These are phyloP conservation scores for Babesia sp. DNA, from an alignment of 169 alveolate species.

Conservation along the genomic window DNA sequence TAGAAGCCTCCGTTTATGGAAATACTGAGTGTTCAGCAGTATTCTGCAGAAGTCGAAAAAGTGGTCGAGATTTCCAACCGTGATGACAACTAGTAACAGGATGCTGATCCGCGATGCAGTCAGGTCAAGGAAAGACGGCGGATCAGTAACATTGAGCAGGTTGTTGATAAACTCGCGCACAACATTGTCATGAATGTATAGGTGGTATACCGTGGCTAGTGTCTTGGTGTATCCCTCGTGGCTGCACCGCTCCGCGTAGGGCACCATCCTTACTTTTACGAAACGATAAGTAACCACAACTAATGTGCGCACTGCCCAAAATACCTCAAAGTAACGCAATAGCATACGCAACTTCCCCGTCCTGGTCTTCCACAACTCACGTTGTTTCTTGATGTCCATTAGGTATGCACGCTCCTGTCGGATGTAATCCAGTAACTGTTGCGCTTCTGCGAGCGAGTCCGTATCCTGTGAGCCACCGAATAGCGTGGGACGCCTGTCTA, in stretches of 20 bases:
- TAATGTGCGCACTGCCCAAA: constrained; percentile 25
- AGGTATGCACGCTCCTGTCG: constrained; percentile 46
- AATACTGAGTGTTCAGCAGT: constrained; percentile 39
- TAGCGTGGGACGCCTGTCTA: neutral
- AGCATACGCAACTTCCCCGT: constrained; percentile 15
- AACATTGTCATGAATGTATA: constrained; percentile 37
- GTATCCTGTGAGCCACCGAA: neutral
- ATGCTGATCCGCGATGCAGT: constrained; percentile 38
- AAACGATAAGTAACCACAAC: constrained; percentile 13
- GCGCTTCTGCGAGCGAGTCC: neutral
- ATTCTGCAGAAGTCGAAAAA: constrained; percentile 59
- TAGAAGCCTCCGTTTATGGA: constrained; percentile 38
- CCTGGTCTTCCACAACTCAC: constrained; percentile 20
- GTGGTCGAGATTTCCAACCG: constrained; percentile 43
- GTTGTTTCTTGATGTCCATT: constrained; percentile 20
- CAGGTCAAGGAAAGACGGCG: constrained; percentile 51
- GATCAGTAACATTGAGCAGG: constrained; percentile 25
- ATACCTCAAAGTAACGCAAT: constrained; percentile 23
- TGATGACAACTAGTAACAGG: constrained; percentile 37
- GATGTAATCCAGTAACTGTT: constrained; percentile 13
- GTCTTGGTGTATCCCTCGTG: constrained; percentile 19
- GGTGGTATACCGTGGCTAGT: constrained; percentile 25
- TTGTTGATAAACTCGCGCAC: constrained; percentile 27
- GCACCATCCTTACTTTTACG: constrained; percentile 2
- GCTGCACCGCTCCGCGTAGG: neutral